These are phyloP conservation scores for Solanum virginianum DNA, from an alignment of 257 asterid species.

Conservation along the genomic window DNA sequence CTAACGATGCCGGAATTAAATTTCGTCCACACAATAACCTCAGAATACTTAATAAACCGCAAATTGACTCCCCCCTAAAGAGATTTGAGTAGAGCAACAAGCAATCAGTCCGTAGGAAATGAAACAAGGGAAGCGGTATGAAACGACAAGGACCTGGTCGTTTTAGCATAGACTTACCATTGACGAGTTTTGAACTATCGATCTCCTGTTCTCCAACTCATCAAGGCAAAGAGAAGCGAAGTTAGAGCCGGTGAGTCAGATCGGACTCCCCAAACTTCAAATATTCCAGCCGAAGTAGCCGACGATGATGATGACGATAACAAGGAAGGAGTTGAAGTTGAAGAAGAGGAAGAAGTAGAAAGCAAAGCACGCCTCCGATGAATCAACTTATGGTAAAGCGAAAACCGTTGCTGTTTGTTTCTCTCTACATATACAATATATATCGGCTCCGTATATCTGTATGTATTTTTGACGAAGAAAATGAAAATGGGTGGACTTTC, in stretches of 20 bases:
- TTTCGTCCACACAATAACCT: not conserved
- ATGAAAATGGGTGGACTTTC: not conserved
- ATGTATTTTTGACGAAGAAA: not conserved
- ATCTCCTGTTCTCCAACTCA: slow-evolving; percentile 67
- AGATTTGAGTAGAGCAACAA: slow-evolving; percentile 13
- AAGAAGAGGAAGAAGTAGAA: not conserved
- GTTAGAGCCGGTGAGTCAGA: slow-evolving; percentile 50
- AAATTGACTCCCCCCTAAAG: slow-evolving; percentile 4
- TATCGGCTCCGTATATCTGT: not conserved
- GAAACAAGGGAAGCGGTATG: slow-evolving; percentile 5
- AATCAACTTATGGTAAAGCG: slow-evolving; percentile 4
- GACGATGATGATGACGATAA: not conserved
- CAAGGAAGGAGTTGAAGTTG: not conserved
- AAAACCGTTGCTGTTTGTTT: not conserved
- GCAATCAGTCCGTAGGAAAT: slow-evolving; percentile 19
- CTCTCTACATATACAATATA: not conserved
- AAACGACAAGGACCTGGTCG: slow-evolving; percentile 19
- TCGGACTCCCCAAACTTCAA: slow-evolving; percentile 32
- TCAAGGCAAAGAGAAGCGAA: slow-evolving; percentile 33
- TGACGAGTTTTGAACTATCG: slow-evolving; percentile 28
- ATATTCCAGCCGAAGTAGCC: slow-evolving; percentile 6
- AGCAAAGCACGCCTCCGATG: slow-evolving; percentile 9
- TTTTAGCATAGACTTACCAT: slow-evolving; percentile 47
- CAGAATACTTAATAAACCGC: not conserved
- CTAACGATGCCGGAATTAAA: not conserved